phyloP scores from a whole-genome alignment of 1,139 yeast species.

The Tardiomyces digboiensis region DNA sequence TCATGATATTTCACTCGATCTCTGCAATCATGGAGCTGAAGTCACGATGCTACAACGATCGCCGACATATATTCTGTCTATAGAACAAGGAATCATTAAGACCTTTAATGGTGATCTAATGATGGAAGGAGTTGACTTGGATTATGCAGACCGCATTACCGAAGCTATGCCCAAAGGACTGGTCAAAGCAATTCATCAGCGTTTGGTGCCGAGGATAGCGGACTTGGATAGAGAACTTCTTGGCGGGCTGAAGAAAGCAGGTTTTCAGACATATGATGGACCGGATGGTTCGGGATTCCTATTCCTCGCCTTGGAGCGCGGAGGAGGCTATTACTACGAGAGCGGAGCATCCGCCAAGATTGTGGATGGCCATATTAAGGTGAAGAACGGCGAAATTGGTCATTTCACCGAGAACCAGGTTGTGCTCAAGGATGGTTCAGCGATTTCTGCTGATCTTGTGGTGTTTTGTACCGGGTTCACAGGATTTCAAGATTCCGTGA shows the following conservation, averaged over 20 bases:
- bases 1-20: constrained; percentile 38
- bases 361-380: constrained; percentile 29
- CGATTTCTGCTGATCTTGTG: constrained; percentile 29
- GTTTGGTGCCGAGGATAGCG: not conserved
- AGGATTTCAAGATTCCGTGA: constrained; percentile 34
- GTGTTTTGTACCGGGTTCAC: constrained; percentile 38
- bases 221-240: constrained; percentile 25
- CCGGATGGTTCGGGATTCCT: constrained; percentile 36
- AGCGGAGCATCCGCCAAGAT: constrained; percentile 32
- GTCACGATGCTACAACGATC: constrained; percentile 37
- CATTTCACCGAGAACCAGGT: constrained; percentile 31
- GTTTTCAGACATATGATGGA: constrained; percentile 35
- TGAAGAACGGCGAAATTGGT: constrained; percentile 29
- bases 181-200: constrained; percentile 22
- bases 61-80: constrained; percentile 33
- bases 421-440: constrained; percentile 30
- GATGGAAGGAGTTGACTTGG: constrained; percentile 25
- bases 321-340: constrained; percentile 37
- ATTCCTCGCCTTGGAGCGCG: constrained; percentile 32
- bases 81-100: constrained; percentile 22
- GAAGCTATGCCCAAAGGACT: constrained; percentile 29
- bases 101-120: constrained; percentile 24
- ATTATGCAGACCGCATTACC: constrained; percentile 30
- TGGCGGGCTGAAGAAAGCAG: constrained; percentile 25
- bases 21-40: constrained; percentile 33